Conservation (phyloP, 2,329 filamentous ascomycete species). For the Arthrobotrys sinensis region DNA sequence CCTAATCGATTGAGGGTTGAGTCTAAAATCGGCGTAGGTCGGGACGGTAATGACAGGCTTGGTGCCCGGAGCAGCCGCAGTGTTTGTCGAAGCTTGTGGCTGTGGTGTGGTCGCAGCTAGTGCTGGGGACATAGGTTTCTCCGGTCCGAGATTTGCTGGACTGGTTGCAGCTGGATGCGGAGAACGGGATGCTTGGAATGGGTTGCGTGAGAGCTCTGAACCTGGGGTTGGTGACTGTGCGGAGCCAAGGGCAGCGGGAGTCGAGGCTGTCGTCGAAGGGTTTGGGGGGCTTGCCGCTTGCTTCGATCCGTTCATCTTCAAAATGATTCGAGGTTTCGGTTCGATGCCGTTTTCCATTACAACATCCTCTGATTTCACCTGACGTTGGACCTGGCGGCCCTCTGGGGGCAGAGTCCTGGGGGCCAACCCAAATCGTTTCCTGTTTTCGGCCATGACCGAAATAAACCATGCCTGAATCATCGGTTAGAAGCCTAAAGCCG, state of each 20-base stretch:
- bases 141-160: conserved; percentile 9
- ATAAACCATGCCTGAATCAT: conserved; percentile 27
- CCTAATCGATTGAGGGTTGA: conserved; percentile 9
- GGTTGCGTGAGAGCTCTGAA: conserved; percentile 21
- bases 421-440: conserved; percentile 24
- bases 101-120: conserved; percentile 26
- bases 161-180: conserved; percentile 28
- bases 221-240: conserved; percentile 34
- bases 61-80: background rate
- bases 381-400: background rate
- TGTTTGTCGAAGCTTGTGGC: conserved; percentile 10
- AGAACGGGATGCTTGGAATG: conserved; percentile 28
- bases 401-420: conserved; percentile 41
- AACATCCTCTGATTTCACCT: conserved; percentile 31
- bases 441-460: conserved; percentile 19
- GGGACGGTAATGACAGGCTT: background rate
- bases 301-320: conserved; percentile 48
- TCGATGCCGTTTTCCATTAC: conserved; percentile 44
- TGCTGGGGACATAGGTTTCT: conserved; percentile 40
- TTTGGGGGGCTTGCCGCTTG: conserved; percentile 45
- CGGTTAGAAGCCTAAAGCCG: background rate
- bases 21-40: conserved; percentile 24
- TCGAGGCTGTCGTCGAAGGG: conserved; percentile 43
- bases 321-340: conserved; percentile 28
- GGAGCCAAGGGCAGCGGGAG: conserved; percentile 31